Percentiles rank a stretch among this genome's conserved stretches.
Evolutionary conservation across 2,329 filamentous ascomycete genomes (phyloP).

Genomic region (Chrysosphaeria jannelii): DNA sequence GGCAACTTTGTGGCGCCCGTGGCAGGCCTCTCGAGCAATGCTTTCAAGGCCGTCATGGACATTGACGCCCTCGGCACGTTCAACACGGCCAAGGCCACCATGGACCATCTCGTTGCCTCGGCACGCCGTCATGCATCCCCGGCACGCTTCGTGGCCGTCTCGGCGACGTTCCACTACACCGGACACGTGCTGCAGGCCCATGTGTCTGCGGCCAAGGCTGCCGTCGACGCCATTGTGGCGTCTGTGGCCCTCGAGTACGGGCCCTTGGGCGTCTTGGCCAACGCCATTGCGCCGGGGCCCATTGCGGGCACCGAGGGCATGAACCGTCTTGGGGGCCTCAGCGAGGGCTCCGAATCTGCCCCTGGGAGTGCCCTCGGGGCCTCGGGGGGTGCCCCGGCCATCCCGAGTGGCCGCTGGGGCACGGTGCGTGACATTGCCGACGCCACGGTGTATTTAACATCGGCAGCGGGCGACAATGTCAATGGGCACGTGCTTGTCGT

Average conservation of each 20-base stretch:
- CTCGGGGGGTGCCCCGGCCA: slow-evolving; percentile 10
- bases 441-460: slow-evolving; percentile 69
- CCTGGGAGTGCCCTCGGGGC: slow-evolving; percentile 7
- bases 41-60: slow-evolving; percentile 84
- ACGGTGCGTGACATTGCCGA: slow-evolving; percentile 71
- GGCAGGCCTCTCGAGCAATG: slow-evolving; percentile 53
- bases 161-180: slow-evolving; percentile 73
- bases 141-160: slow-evolving; percentile 70
- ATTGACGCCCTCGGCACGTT: slow-evolving; percentile 87
- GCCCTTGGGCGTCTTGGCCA: slow-evolving; percentile 59
- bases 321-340: slow-evolving; percentile 20
- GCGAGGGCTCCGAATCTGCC: neutral
- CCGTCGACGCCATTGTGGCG: slow-evolving; percentile 57
- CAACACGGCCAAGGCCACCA: slow-evolving; percentile 77
- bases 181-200: slow-evolving; percentile 67
- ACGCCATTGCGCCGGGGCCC: slow-evolving; percentile 66
- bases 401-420: slow-evolving; percentile 53
- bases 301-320: slow-evolving; percentile 66
- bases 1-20: slow-evolving; percentile 87
- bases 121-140: slow-evolving; percentile 29
- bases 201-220: slow-evolving; percentile 74
- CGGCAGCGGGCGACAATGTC: slow-evolving; percentile 59
- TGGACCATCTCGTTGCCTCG: slow-evolving; percentile 56
- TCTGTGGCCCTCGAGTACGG: slow-evolving; percentile 71
- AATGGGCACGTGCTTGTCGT: slow-evolving; percentile 60